These are phyloP conservation scores for Heterobasidion annosum DNA, from an alignment of 1,284 basidiomycete genomes.

Conservation along the genomic window DNA sequence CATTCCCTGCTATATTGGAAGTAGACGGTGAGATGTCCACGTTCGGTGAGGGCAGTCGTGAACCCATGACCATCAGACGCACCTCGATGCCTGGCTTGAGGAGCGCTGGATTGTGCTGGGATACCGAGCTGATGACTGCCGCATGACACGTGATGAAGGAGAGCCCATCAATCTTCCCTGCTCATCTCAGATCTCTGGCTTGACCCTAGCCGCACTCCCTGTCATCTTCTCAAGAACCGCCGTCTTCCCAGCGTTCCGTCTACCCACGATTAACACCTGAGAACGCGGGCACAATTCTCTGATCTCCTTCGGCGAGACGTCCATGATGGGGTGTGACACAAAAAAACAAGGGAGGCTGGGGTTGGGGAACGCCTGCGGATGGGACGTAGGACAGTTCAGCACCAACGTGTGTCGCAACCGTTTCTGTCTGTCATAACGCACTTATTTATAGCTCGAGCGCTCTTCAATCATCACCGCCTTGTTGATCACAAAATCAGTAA, in stretches of 20 bases:
- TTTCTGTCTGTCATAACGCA: too few relatives aligned
- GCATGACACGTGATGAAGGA: neutral
- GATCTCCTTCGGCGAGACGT: neutral
- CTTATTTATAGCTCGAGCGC: too few relatives aligned
- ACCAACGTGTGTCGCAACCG: too few relatives aligned
- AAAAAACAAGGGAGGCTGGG: neutral
- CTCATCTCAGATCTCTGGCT: neutral
- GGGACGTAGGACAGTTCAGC: too few relatives aligned
- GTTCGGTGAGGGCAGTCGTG: neutral
- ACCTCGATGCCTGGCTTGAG: neutral
- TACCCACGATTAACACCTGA: neutral
- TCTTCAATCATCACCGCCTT: too few relatives aligned
- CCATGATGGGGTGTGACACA: neutral
- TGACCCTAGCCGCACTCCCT: neutral
- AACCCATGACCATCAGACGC: neutral
- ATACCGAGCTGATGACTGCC: neutral
- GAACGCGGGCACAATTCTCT: neutral
- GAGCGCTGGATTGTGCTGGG: neutral
- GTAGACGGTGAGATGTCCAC: neutral
- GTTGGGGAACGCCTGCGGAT: too few relatives aligned
- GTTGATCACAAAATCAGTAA: too few relatives aligned
- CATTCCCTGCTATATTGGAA: neutral
- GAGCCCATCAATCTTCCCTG: neutral
- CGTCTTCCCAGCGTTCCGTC: neutral
- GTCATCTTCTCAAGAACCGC: neutral